These are phyloP conservation scores for Ceratopteris richardii DNA, from an alignment of 75 land plant genomes.

Conservation along the genomic window DNA sequence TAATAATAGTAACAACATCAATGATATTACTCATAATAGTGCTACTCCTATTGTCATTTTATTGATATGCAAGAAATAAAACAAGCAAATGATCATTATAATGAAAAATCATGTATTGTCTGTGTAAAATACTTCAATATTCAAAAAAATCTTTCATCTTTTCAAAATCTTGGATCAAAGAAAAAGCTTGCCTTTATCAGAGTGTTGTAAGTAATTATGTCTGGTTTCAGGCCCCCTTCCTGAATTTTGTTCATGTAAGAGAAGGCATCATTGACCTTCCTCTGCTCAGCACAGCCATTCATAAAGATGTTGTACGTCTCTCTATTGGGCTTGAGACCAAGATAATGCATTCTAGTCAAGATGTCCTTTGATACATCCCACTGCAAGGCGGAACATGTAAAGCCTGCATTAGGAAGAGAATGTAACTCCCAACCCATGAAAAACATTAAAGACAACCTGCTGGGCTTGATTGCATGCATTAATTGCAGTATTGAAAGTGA, in stretches of 20 bases:
- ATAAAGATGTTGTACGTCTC: conserved; percentile 31
- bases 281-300: conserved; percentile 21
- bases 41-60: no score
- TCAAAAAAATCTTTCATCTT: no score
- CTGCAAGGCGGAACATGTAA: conserved; percentile 10
- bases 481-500: conserved; percentile 34
- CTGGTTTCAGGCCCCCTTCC: conserved; percentile 13
- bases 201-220: conserved; percentile 20
- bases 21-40: no score
- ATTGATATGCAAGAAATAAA: no score
- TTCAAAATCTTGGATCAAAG: no score
- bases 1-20: no score
- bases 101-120: no score
- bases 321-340: conserved; percentile 21
- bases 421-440: no score
- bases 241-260: conserved; percentile 19
- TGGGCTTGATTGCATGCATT: conserved; percentile 17
- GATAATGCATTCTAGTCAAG: conserved; percentile 20
- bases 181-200: conserved; percentile 17
- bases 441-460: conserved; percentile 10
- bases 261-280: conserved; percentile 15
- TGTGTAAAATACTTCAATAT: no score
- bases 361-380: conserved; percentile 24
- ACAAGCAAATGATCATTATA: no score
- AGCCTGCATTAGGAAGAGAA: background rate